phyloP scores from a whole-genome alignment of 2,329 filamentous ascomycete genomes.

The Fonsecaea multimorphosa region DNA sequence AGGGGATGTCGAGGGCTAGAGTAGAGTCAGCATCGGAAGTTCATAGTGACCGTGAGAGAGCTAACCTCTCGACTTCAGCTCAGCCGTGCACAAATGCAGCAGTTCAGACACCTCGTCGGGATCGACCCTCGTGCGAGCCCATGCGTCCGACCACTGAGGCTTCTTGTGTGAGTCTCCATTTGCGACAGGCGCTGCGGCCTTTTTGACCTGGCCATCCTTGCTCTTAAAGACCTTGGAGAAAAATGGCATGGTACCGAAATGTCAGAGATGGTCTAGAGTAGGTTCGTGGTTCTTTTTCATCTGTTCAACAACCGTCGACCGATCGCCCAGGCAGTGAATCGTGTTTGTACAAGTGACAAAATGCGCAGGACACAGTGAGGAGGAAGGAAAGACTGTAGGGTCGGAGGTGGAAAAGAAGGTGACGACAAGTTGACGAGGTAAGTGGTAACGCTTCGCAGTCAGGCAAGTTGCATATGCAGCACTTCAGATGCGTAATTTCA shows the following conservation, averaged over 20 bases:
- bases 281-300: constrained; percentile 22
- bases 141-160: constrained; percentile 86
- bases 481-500: constrained; percentile 25
- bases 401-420: constrained; percentile 1
- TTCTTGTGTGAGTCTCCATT: constrained; percentile 65
- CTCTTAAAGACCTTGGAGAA: constrained; percentile 71
- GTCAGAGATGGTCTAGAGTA: constrained; percentile 8
- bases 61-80: constrained; percentile 93
- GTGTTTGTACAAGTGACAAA: neutral
- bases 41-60: constrained; percentile 34
- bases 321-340: neutral
- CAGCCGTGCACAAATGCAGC: constrained; percentile 80
- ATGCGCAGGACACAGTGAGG: constrained; percentile 1
- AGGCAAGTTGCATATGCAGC: constrained; percentile 33
- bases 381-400: neutral
- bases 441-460: constrained; percentile 20
- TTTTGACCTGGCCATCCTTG: constrained; percentile 74
- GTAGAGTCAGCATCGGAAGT: constrained; percentile 40
- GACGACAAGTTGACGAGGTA: constrained; percentile 3
- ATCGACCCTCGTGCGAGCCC: constrained; percentile 78
- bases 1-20: constrained; percentile 84
- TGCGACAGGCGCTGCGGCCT: constrained; percentile 58
- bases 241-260: constrained; percentile 57
- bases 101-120: constrained; percentile 92
- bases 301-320: constrained; percentile 12